Evolutionary conservation across 441 rosid species (phyloP), one percentile per base, ranked within the genome.

Genomic region (Sinapis alba): DNA sequence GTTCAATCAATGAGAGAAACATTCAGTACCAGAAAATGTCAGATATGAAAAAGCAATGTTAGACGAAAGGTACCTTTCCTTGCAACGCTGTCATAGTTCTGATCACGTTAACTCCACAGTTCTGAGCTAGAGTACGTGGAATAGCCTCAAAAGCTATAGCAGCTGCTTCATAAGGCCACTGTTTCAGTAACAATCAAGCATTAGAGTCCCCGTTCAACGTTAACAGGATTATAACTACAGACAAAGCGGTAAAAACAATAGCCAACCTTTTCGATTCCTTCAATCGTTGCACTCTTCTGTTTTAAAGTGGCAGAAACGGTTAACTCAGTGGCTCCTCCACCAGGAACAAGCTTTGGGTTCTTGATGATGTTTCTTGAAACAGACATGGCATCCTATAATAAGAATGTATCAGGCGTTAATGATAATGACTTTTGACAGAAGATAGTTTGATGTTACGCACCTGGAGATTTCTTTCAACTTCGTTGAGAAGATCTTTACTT

Each of bases 111-210:
- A 94, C 94, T 64, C 98, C 98, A 73, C 98, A 94, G 77, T 94
- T 94, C 77, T 94, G 97, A 2, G 97, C 97, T 79, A 92, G 78
- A 34, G 98, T 90, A 76, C 95, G 87, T 12, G 97, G 97, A 74
- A 92, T 94, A 72, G 91, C 97, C 86, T 94, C 98, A 62, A 94
- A 94, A 69, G 98, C 98, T 54, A 90, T 82, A 9, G 97, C 98
- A 45, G 94, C 97, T 74, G 97, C 95, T 85, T 94, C 98, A 77
- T 94, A 94, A 1, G 97, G 95, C 97, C 98, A 94, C 98, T 92
- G 89, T 71, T 77, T 58, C 24, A 68, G 53, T 10, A 53, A 54
- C 18, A 28, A 12, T 51, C 30, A 32, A 53, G 34, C 11, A 11
- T 43, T 13, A 43, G 50, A 43, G 7, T 0, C 7, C 50, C 6